Percentiles rank a stretch among this genome's conserved stretches.
These are phyloP conservation scores for Claviceps humidiphila DNA, from an alignment of 2,329 filamentous ascomycete species.

Conservation along the genomic window DNA sequence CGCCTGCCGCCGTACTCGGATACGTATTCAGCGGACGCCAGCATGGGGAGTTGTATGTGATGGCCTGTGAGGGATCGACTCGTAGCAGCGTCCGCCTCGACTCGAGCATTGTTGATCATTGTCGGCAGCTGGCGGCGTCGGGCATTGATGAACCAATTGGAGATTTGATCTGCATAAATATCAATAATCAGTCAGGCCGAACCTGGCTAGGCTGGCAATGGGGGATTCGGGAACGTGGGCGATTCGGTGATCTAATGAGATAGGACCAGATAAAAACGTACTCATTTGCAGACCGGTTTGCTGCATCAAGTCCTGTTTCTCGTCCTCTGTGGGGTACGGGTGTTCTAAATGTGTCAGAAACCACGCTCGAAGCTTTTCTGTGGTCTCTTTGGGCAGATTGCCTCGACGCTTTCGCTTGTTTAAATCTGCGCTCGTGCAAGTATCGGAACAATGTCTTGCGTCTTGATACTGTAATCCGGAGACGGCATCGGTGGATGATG, in stretches of 20 bases:
- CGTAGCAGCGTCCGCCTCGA: constrained; percentile 35
- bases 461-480: constrained; percentile 30
- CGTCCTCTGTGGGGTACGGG: constrained; percentile 77
- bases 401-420: constrained; percentile 56
- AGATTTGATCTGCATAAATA: constrained; percentile 47
- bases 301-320: constrained; percentile 70
- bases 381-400: constrained; percentile 83
- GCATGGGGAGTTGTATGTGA: constrained; percentile 21
- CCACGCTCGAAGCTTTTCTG: constrained; percentile 69
- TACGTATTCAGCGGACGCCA: constrained; percentile 23
- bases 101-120: constrained; percentile 43
- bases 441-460: constrained; percentile 27
- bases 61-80: constrained; percentile 11
- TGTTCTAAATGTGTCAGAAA: constrained; percentile 65
- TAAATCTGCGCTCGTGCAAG: constrained; percentile 25
- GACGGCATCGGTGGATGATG: constrained; percentile 25
- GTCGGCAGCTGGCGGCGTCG: constrained; percentile 50
- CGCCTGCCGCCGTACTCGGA: constrained; percentile 14
- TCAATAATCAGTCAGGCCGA: background rate
- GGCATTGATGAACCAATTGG: constrained; percentile 73
- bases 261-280: constrained; percentile 28
- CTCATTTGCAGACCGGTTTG: constrained; percentile 68
- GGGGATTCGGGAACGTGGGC: too few relatives aligned
- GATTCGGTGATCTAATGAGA: background rate
- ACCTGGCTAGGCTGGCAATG: too few relatives aligned